Conservation (phyloP, 495 filamentous ascomycete genomes). For the Cudoniella acicularis region DNA sequence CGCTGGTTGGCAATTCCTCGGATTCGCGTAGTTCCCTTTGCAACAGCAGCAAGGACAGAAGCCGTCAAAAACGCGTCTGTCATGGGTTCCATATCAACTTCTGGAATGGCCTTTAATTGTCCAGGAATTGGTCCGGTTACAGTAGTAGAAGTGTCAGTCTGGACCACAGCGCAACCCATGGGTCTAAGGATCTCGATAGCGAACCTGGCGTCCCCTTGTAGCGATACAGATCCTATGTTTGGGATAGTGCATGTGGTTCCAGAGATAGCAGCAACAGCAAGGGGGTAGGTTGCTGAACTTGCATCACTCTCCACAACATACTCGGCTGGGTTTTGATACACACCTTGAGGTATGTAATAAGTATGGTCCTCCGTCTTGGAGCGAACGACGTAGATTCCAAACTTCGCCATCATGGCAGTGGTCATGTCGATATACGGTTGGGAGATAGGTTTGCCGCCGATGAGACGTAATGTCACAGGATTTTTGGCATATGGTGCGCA, state of each 20-base stretch:
- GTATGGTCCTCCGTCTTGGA: slow-evolving; percentile 69
- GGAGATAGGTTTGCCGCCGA: slow-evolving; percentile 93
- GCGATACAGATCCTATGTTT: slow-evolving; percentile 86
- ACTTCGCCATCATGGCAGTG: slow-evolving; percentile 92
- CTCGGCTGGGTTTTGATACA: slow-evolving; percentile 78
- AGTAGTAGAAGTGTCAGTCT: slow-evolving; percentile 82
- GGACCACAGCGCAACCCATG: slow-evolving; percentile 91
- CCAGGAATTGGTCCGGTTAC: slow-evolving; percentile 83
- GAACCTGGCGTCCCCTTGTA: slow-evolving; percentile 96
- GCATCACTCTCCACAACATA: slow-evolving; percentile 97
- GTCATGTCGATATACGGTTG: slow-evolving; percentile 99
- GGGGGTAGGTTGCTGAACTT: slow-evolving; percentile 94
- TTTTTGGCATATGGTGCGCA: slow-evolving; percentile 94
- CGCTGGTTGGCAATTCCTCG: slow-evolving; percentile 97
- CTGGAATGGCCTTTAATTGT: slow-evolving; percentile 59
- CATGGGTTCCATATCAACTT: slow-evolving; percentile 98
- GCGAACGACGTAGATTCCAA: slow-evolving; percentile 76
- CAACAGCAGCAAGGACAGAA: slow-evolving; percentile 87
- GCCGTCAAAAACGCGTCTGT: slow-evolving; percentile 97
- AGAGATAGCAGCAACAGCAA: slow-evolving; percentile 91
- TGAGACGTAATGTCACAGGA: slow-evolving; percentile 82
- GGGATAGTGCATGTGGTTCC: slow-evolving; percentile 93
- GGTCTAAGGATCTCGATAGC: slow-evolving; percentile 84
- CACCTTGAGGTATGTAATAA: slow-evolving; percentile 87
- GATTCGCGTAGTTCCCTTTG: slow-evolving; percentile 80